Percentiles rank a stretch among this genome's conserved stretches.
Evolutionary conservation across 352 stramenopile genomes (phyloP).

Genomic region (Globisporangium spinosum): DNA sequence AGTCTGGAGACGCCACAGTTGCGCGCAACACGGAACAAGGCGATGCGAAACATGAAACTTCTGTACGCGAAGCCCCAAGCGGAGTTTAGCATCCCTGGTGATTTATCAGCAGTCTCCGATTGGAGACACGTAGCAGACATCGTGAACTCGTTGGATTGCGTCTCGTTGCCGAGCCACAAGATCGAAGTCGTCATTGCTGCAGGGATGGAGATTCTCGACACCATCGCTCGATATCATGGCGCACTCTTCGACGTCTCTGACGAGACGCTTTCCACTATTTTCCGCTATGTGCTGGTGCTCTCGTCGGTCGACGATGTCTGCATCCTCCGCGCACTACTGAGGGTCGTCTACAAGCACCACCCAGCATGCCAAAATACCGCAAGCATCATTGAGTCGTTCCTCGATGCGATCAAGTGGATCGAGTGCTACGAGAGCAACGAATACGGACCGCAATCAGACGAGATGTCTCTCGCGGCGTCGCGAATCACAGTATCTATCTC

Average conservation of each 20-base stretch:
- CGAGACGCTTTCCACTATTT: conserved; percentile 55
- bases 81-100: conserved; percentile 64
- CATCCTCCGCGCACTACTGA: conserved; percentile 45
- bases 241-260: conserved; percentile 56
- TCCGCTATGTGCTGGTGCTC: conserved; percentile 66
- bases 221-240: conserved; percentile 52
- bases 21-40: conserved; percentile 28
- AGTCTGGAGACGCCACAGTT: conserved; percentile 45
- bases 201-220: conserved; percentile 43
- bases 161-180: conserved; percentile 82
- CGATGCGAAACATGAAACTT: conserved; percentile 56
- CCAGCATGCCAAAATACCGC: conserved; percentile 70
- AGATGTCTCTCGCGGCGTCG: conserved; percentile 46
- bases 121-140: conserved; percentile 56
- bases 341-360: conserved; percentile 61
- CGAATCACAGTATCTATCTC: conserved; percentile 76
- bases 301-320: conserved; percentile 57
- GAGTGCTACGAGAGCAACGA: conserved; percentile 48
- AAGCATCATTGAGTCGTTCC: conserved; percentile 53
- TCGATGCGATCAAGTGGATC: conserved; percentile 79
- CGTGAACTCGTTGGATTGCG: conserved; percentile 66
- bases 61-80: conserved; percentile 47
- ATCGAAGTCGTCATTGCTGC: conserved; percentile 67
- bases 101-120: conserved; percentile 49
- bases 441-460: conserved; percentile 35